These are phyloP conservation scores for Xerocomus potaroensis DNA, from an alignment of 768 basidiomycete species.

Conservation along the genomic window DNA sequence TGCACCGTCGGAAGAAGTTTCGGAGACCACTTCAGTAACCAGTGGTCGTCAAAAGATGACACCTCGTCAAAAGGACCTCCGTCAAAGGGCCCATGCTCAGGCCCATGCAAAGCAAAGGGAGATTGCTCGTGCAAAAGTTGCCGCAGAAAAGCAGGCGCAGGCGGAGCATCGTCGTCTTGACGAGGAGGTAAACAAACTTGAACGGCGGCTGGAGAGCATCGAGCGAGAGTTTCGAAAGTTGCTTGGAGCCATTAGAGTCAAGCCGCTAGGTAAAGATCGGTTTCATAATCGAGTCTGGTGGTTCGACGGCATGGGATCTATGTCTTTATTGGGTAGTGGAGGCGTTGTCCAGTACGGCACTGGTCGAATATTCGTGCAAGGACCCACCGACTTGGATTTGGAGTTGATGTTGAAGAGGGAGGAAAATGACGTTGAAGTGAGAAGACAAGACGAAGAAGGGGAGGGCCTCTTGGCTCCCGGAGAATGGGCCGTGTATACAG, in stretches of 20 bases:
- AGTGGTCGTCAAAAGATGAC: constrained; percentile 41
- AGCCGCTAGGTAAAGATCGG: constrained; percentile 86
- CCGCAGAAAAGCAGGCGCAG: constrained; percentile 74
- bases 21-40: constrained; percentile 51
- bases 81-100: constrained; percentile 48
- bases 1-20: constrained; percentile 55
- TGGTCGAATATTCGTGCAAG: constrained; percentile 90
- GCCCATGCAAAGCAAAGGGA: constrained; percentile 77
- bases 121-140: constrained; percentile 70
- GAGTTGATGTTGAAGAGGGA: constrained; percentile 61
- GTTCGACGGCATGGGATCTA: constrained; percentile 94
- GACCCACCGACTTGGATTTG: constrained; percentile 77
- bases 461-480: constrained; percentile 66
- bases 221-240: constrained; percentile 94
- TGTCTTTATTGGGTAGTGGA: constrained; percentile 72
- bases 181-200: constrained; percentile 83
- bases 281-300: constrained; percentile 98
- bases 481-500: constrained; percentile 91
- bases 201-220: constrained; percentile 76
- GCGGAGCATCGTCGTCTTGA: constrained; percentile 81
- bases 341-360: constrained; percentile 82
- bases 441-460: constrained; percentile 77
- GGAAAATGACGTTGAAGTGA: constrained; percentile 48
- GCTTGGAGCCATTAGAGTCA: constrained; percentile 77
- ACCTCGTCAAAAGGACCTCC: constrained; percentile 48